Evolutionary conservation across 176 grass and related monocot genomes (phyloP).

Genomic region (Oryza glaberrima): DNA sequence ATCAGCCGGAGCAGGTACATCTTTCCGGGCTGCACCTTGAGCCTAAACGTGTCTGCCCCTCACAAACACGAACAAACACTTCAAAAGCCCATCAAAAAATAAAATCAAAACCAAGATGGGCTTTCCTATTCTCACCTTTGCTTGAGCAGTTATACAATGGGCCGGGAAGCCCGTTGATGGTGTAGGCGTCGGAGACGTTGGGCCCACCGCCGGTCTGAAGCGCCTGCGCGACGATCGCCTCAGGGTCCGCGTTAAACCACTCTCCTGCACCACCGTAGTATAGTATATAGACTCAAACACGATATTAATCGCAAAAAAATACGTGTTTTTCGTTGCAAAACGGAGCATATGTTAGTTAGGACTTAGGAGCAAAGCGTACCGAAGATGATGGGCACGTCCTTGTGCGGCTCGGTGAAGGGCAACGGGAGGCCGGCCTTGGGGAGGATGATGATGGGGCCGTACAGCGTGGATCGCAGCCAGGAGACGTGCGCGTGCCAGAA

Average conservation of each 20-base stretch:
- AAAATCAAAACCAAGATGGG: not conserved
- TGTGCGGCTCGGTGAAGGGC: slow-evolving; percentile 69
- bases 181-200: slow-evolving; percentile 65
- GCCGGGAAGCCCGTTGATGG: slow-evolving; percentile 76
- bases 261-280: slow-evolving; percentile 37
- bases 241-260: slow-evolving; percentile 70
- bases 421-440: slow-evolving; percentile 57
- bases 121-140: slow-evolving; percentile 32
- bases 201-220: slow-evolving; percentile 56
- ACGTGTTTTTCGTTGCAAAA: not conserved
- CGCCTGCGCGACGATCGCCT: slow-evolving; percentile 58
- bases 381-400: slow-evolving; percentile 57
- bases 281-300: no score
- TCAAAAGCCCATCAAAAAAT: not conserved
- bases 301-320: not conserved
- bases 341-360: no score
- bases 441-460: slow-evolving; percentile 66
- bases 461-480: slow-evolving; percentile 62
- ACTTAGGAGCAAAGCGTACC: not conserved
- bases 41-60: slow-evolving; percentile 60
- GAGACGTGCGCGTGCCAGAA: slow-evolving; percentile 74
- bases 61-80: not conserved
- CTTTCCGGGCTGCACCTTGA: slow-evolving; percentile 59
- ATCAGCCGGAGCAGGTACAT: slow-evolving; percentile 63
- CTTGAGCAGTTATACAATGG: slow-evolving; percentile 78